phyloP scores from a whole-genome alignment of 2,329 filamentous ascomycete species.

The Fusarium subglutinans region DNA sequence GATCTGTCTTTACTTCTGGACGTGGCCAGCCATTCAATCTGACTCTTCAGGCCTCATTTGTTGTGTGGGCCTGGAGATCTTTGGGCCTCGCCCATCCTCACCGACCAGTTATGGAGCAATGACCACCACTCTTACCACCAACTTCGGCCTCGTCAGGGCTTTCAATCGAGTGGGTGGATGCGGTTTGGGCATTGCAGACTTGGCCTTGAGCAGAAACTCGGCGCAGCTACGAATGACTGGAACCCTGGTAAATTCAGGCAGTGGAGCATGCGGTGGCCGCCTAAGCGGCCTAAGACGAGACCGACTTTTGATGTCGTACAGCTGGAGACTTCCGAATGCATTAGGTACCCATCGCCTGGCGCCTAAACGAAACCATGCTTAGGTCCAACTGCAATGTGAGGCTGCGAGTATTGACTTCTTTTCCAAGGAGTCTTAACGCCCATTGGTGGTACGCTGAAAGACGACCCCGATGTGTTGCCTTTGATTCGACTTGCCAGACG shows the following conservation, averaged over 20 bases:
- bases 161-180: slow-evolving; percentile 10
- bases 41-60: slow-evolving; percentile 32
- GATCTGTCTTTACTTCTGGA: slow-evolving; percentile 21
- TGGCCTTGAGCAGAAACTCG: slow-evolving; percentile 29
- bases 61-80: slow-evolving; percentile 12
- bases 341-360: slow-evolving; percentile 35
- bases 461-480: slow-evolving; percentile 24
- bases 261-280: slow-evolving; percentile 37
- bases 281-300: slow-evolving; percentile 33
- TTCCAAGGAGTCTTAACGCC: slow-evolving; percentile 25
- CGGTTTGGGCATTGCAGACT: slow-evolving; percentile 17
- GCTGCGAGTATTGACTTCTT: slow-evolving; percentile 33
- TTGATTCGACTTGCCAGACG: not conserved
- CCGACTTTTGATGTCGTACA: slow-evolving; percentile 39
- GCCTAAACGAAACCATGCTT: slow-evolving; percentile 30
- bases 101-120: slow-evolving; percentile 21
- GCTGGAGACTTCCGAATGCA: slow-evolving; percentile 7
- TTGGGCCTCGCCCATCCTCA: slow-evolving; percentile 31
- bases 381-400: slow-evolving; percentile 36
- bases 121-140: slow-evolving; percentile 31
- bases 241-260: slow-evolving; percentile 10
- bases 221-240: slow-evolving; percentile 19
- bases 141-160: slow-evolving; percentile 18
- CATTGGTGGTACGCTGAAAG: slow-evolving; percentile 15
- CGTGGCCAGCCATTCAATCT: slow-evolving; percentile 14